These are phyloP conservation scores for Geotrichum phurueaensis DNA, from an alignment of 1,139 yeast genomes.

Conservation along the genomic window DNA sequence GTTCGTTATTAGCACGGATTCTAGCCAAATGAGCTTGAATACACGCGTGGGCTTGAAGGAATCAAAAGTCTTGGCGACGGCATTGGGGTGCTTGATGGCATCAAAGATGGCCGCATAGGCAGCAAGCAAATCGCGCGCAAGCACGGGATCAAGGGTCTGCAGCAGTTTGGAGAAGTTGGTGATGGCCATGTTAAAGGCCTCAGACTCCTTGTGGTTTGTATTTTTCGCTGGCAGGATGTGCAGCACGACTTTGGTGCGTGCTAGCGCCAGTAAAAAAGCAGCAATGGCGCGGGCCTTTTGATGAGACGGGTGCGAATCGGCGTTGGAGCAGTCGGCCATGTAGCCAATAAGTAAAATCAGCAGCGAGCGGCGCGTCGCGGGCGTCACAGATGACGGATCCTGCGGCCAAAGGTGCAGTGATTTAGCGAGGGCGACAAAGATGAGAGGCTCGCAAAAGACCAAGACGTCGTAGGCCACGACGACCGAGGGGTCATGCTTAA, in stretches of 20 bases:
- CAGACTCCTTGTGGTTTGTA: slow-evolving; percentile 11
- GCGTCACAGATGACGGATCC: neutral
- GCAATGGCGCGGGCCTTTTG: slow-evolving; percentile 10
- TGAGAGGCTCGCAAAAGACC: slow-evolving; percentile 11
- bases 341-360: slow-evolving; percentile 9
- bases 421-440: slow-evolving; percentile 15
- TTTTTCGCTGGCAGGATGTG: neutral
- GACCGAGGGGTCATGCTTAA: neutral
- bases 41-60: slow-evolving; percentile 25
- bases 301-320: neutral
- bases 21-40: slow-evolving; percentile 33
- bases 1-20: slow-evolving; percentile 27
- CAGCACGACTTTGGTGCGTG: slow-evolving; percentile 8
- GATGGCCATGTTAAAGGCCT: slow-evolving; percentile 7
- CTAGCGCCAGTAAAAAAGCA: slow-evolving; percentile 8
- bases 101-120: slow-evolving; percentile 9
- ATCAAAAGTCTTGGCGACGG: slow-evolving; percentile 4
- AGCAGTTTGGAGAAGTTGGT: slow-evolving; percentile 2
- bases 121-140: slow-evolving; percentile 2
- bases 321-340: slow-evolving; percentile 9
- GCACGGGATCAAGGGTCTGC: slow-evolving; percentile 3
- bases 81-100: slow-evolving; percentile 11
- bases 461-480: slow-evolving; percentile 2
- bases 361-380: slow-evolving; percentile 6
- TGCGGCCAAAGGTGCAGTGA: slow-evolving; percentile 13